phyloP scores from a whole-genome alignment of 352 stramenopile species.

The Globisporangium radiosum region DNA sequence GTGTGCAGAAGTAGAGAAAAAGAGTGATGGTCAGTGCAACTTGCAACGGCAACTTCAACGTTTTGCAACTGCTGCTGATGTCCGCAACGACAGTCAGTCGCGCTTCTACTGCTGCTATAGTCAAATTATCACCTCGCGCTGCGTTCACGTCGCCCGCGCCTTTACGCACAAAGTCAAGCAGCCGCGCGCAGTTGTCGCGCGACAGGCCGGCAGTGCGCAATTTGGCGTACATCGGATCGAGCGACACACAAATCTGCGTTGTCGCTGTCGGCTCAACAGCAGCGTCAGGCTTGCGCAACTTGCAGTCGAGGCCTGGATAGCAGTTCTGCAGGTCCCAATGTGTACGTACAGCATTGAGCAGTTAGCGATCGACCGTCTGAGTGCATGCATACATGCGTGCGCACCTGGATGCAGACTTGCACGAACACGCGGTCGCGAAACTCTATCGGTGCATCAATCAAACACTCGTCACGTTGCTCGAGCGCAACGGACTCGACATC shows the following conservation, averaged over 20 bases:
- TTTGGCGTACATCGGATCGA: slow-evolving; percentile 71
- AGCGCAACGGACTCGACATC: slow-evolving; percentile 20
- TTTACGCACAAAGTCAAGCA: slow-evolving; percentile 56
- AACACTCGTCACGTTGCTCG: slow-evolving; percentile 13
- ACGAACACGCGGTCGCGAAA: slow-evolving; percentile 59
- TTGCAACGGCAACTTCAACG: too few species aligned
- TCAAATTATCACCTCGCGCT: slow-evolving; percentile 23
- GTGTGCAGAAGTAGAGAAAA: too few species aligned
- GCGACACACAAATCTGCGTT: slow-evolving; percentile 38
- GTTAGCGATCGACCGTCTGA: not conserved
- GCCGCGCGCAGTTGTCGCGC: slow-evolving; percentile 32
- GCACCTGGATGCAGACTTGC: slow-evolving; percentile 71
- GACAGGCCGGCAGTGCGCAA: slow-evolving; percentile 44
- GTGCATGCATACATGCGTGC: too few species aligned
- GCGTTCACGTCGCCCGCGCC: slow-evolving; percentile 29
- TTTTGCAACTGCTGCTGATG: too few species aligned
- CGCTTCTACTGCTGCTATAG: not conserved
- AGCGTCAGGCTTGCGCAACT: slow-evolving; percentile 22
- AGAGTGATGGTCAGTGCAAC: too few species aligned
- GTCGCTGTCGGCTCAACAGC: not conserved
- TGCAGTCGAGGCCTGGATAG: slow-evolving; percentile 64
- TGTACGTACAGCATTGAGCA: not conserved
- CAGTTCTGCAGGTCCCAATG: slow-evolving; percentile 27
- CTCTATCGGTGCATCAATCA: slow-evolving; percentile 31
- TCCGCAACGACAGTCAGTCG: too few species aligned